A percentile compares a stretch with the other conserved stretches of the same genome.
These are phyloP conservation scores for Amesomyces nigricolor DNA, from an alignment of 2,329 filamentous ascomycete genomes.

Conservation along the genomic window DNA sequence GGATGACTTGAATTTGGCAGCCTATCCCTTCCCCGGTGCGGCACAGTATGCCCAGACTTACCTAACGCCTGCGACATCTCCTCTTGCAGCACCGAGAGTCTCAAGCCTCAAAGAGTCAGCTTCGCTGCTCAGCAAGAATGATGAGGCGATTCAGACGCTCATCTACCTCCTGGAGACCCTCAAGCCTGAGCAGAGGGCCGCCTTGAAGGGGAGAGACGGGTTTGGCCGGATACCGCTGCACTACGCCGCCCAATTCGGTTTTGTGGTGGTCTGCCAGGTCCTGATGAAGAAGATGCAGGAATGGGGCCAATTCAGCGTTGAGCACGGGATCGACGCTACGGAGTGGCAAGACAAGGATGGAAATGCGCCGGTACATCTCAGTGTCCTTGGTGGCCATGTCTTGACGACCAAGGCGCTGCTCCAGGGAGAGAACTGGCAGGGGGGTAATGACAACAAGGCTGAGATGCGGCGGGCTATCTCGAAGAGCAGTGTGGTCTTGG, in stretches of 20 bases:
- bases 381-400: conserved; percentile 85
- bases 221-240: conserved; percentile 83
- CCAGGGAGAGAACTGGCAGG: conserved; percentile 72
- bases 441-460: conserved; percentile 54
- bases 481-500: conserved; percentile 81
- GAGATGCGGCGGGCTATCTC: conserved; percentile 64
- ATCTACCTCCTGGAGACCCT: conserved; percentile 61
- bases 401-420: conserved; percentile 78
- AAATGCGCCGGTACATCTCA: conserved; percentile 83
- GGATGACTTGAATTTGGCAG: conserved; percentile 49
- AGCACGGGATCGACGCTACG: conserved; percentile 77
- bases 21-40: conserved; percentile 43
- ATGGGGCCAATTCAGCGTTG: conserved; percentile 81
- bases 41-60: conserved; percentile 61
- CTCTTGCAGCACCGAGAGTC: conserved; percentile 54
- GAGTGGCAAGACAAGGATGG: conserved; percentile 92
- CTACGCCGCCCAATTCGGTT: conserved; percentile 91
- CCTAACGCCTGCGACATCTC: conserved; percentile 71
- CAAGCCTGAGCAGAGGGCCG: conserved; percentile 58
- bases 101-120: conserved; percentile 63
- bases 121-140: conserved; percentile 55
- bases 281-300: conserved; percentile 84
- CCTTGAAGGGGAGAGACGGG: conserved; percentile 64
- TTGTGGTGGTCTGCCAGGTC: conserved; percentile 82
- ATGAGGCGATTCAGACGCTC: conserved; percentile 68